phyloP scores from a whole-genome alignment of 139 green algal genomes.

The Asterochloris erici region DNA sequence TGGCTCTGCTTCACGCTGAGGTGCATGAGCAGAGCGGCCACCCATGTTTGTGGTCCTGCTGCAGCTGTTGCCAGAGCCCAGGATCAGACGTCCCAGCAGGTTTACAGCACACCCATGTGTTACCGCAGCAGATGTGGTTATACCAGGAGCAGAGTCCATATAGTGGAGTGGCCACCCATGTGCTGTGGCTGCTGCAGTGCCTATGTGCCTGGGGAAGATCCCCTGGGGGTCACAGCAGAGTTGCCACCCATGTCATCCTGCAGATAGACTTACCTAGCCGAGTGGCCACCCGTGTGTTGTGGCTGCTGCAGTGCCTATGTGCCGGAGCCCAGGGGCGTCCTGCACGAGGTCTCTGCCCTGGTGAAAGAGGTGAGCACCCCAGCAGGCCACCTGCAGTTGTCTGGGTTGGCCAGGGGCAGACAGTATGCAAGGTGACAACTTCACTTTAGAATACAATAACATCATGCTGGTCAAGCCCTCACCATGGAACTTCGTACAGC shows the following conservation, averaged over 20 bases:
- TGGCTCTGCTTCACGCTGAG: no score
- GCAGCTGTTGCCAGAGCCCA: no score
- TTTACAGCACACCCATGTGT: no score
- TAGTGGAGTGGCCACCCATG: no score
- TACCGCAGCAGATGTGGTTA: no score
- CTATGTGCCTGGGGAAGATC: background rate
- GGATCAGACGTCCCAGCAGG: no score
- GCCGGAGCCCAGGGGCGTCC: slow-evolving; percentile 43
- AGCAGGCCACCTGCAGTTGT: background rate
- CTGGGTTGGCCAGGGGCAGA: background rate
- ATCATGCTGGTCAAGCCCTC: background rate
- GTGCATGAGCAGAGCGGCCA: no score
- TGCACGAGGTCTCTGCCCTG: slow-evolving; percentile 57
- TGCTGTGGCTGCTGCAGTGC: background rate
- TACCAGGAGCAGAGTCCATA: no score
- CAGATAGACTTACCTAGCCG: background rate
- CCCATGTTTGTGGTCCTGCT: background rate
- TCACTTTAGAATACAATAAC: background rate
- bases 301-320: slow-evolving; percentile 59
- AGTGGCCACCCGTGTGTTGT: background rate
- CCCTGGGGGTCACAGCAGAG: background rate
- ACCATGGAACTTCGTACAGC: background rate
- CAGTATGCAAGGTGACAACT: background rate
- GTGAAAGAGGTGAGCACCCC: slow-evolving; percentile 52
- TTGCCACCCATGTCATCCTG: background rate